Conservation (phyloP, 805 yeast species). For the Candida tammaniensis region DNA sequence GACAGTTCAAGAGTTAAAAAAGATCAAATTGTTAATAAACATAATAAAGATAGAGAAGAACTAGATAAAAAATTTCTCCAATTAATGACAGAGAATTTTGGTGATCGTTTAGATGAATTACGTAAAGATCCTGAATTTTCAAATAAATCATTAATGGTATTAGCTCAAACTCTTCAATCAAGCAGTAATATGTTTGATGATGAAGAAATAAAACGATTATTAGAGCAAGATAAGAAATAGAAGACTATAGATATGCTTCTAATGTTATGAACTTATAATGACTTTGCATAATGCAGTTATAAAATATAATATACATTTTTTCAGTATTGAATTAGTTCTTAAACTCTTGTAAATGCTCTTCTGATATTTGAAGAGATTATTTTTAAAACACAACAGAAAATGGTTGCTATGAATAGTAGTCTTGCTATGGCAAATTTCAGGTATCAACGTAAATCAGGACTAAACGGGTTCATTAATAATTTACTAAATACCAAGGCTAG, state of each 20-base stretch:
- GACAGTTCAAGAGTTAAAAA: neutral
- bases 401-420: no score
- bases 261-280: no score
- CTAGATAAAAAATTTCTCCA: conserved; percentile 51
- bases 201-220: conserved; percentile 23
- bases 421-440: no score
- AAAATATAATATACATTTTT: no score
- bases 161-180: conserved; percentile 58
- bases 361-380: no score
- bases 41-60: conserved; percentile 27
- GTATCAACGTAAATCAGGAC: no score
- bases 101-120: conserved; percentile 57
- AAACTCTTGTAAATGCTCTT: no score
- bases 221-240: conserved; percentile 1
- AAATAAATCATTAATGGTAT: conserved; percentile 50
- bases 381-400: no score
- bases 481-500: no score
- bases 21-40: conserved; percentile 6
- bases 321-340: no score
- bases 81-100: conserved; percentile 55
- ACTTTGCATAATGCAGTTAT: no score
- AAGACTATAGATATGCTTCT: neutral
- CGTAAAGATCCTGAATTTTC: conserved; percentile 64
- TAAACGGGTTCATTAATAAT: no score
- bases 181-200: conserved; percentile 60